Percentiles rank a stretch among this genome's conserved stretches.
Evolutionary conservation across 768 basidiomycete genomes (phyloP).

Genomic region (Auricularia auricula-judae): DNA sequence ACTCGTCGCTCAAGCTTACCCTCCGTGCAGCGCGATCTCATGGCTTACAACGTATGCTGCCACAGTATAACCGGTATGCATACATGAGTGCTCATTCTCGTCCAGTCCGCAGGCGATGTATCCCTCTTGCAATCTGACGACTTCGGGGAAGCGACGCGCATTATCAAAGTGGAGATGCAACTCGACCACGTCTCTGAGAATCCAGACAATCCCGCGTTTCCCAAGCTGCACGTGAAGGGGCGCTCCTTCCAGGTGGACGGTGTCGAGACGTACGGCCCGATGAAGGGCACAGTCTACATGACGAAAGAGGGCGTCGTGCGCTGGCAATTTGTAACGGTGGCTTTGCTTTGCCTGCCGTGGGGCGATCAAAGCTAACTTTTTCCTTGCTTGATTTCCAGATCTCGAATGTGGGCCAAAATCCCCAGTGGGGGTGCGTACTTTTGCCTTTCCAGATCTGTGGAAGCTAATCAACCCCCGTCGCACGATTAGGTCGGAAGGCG

Average conservation of each 20-base stretch:
- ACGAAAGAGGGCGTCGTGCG: constrained; percentile 33
- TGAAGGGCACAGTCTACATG: constrained; percentile 43
- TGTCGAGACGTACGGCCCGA: constrained; percentile 25
- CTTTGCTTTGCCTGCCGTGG: background rate
- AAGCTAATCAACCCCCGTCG: background rate
- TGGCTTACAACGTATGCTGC: constrained; percentile 15
- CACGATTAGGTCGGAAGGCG: constrained; percentile 44
- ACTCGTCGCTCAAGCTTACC: background rate
- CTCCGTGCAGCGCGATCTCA: constrained; percentile 24
- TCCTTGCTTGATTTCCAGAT: constrained; percentile 25
- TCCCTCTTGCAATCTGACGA: constrained; percentile 41
- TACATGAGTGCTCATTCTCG: no score
- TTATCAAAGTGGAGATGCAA: constrained; percentile 45
- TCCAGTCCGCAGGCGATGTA: constrained; percentile 26
- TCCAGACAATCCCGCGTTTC: constrained; percentile 18
- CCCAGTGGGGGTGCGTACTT: constrained; percentile 46
- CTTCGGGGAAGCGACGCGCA: constrained; percentile 55
- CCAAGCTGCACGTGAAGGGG: constrained; percentile 38
- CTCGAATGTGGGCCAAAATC: constrained; percentile 34
- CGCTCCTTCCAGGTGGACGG: constrained; percentile 30
- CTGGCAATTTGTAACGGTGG: constrained; percentile 48
- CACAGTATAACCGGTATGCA: background rate
- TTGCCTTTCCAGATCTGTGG: background rate
- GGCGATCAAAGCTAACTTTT: constrained; percentile 9
- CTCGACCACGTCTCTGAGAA: constrained; percentile 23